Evolutionary conservation across 495 filamentous ascomycete species (phyloP).

Genomic region (Aspergillus ellipticus): DNA sequence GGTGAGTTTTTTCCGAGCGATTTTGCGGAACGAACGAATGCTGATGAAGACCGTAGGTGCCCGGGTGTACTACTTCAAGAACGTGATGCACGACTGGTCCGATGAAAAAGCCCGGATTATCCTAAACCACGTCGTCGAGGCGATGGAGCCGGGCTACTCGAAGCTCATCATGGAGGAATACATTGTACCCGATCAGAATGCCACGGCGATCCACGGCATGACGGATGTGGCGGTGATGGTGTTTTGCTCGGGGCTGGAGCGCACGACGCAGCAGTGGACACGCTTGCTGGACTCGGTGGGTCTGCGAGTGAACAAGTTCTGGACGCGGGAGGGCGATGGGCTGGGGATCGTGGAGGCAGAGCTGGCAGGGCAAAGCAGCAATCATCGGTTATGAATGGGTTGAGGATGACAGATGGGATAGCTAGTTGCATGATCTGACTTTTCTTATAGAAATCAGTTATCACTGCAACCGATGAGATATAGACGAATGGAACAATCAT

Average conservation of each 20-base stretch:
- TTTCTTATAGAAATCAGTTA: too few relatives aligned
- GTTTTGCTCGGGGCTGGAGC: conserved; percentile 24
- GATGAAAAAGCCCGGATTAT: conserved; percentile 33
- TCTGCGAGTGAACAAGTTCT: conserved; percentile 26
- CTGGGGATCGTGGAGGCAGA: conserved; percentile 34
- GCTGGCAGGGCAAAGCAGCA: background rate
- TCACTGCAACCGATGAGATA: too few relatives aligned
- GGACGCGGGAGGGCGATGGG: conserved; percentile 18
- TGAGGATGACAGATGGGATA: too few relatives aligned
- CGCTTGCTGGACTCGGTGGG: conserved; percentile 28
- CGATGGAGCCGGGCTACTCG: conserved; percentile 40
- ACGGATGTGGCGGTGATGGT: conserved; percentile 37
- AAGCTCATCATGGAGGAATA: conserved; percentile 36
- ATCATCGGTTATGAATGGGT: too few relatives aligned
- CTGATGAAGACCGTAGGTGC: conserved; percentile 21
- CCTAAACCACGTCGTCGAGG: conserved; percentile 23
- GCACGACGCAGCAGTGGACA: conserved; percentile 28
- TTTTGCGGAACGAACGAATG: background rate
- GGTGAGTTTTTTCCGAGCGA: conserved; percentile 9
- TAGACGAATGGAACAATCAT: too few relatives aligned
- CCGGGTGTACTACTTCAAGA: conserved; percentile 42
- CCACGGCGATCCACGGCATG: conserved; percentile 15
- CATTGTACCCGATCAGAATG: conserved; percentile 36
- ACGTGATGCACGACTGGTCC: conserved; percentile 46
- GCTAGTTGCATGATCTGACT: too few relatives aligned